Evolutionary conservation across 495 filamentous ascomycete species (phyloP).

Genomic region (Oidiodendron maius): DNA sequence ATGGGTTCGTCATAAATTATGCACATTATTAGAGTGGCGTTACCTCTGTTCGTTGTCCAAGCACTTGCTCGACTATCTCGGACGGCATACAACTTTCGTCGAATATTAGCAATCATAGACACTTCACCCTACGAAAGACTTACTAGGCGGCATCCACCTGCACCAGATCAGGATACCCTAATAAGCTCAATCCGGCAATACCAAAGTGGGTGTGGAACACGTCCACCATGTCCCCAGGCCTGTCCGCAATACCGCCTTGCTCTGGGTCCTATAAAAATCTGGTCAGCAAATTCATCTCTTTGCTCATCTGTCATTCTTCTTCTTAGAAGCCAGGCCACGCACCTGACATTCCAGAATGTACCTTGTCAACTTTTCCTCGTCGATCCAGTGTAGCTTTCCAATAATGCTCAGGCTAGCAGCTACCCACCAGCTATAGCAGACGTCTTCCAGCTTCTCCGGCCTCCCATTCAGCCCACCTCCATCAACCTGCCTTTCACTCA

Average conservation of each 20-base stretch:
- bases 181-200: conserved; percentile 78
- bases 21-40: too few relatives aligned
- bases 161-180: conserved; percentile 66
- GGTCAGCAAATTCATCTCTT: neutral
- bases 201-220: conserved; percentile 94
- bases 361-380: conserved; percentile 62
- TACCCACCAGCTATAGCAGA: conserved; percentile 99
- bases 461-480: conserved; percentile 88
- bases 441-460: conserved; percentile 93
- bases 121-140: conserved; percentile 26
- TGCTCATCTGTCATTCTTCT: neutral
- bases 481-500: conserved; percentile 85
- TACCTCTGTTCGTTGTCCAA: conserved; percentile 26
- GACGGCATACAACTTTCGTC: conserved; percentile 67
- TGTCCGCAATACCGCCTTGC: conserved; percentile 78
- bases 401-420: conserved; percentile 85
- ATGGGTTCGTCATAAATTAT: too few relatives aligned
- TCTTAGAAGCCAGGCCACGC: conserved; percentile 7
- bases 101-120: neutral
- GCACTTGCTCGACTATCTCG: conserved; percentile 48
- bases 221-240: conserved; percentile 92
- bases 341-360: conserved; percentile 85
- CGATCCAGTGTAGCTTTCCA: conserved; percentile 84
- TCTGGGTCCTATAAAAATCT: conserved; percentile 61
- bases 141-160: conserved; percentile 87